Evolutionary conservation across 345 rosid species (phyloP), one percentile per base, ranked within the genome.

Genomic region (Eutrema heterophyllum): DNA sequence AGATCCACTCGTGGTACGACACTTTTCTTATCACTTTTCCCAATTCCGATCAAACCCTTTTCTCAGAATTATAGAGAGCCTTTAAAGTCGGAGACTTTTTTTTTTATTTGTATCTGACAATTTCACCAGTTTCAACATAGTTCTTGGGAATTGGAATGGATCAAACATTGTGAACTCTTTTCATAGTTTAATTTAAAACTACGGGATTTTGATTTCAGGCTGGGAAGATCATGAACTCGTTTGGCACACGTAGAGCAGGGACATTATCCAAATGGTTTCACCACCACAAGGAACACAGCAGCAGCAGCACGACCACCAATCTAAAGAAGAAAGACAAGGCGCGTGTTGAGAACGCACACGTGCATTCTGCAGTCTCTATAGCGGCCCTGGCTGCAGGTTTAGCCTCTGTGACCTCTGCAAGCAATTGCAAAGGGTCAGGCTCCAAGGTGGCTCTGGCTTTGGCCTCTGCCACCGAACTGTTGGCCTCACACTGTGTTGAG

Each of bases 311-410:
- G 44, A 76, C 58, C 32, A 77, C 14, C 15, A 65, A 26, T 50
- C 67, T 57, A 83, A 89, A 82, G 86, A 94, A 85, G 86, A 95
- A 91, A 73, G 99, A 95, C 18, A 84, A 74, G 79, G 84, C 79
- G 2, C 88, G 99, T 0, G 81, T 87, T 13, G 99, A 95, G 55
- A 89, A 83, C 44, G 96, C 97, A 0, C 87, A 75, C 13, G 53
- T 86, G 71, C 97, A 95, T 75, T 86, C 99, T 7, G 85, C 96
- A 27, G 63, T 91, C 50, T 89, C 99, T 26, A 75, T 95, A 71
- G 97, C 99, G 0, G 92, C 93, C 51, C 83, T 95, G 69, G 99
- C 99, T 2, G 96, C 96, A n/a, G 99, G 88, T 7, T 72, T 95
- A 78, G 97, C 99, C 21, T 83, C 96, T n/a, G 88, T 80, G 49